Base-by-base conservation (phyloP, 768 basidiomycete genomes). In the Tylopilus vinaceipallidus region DNA sequence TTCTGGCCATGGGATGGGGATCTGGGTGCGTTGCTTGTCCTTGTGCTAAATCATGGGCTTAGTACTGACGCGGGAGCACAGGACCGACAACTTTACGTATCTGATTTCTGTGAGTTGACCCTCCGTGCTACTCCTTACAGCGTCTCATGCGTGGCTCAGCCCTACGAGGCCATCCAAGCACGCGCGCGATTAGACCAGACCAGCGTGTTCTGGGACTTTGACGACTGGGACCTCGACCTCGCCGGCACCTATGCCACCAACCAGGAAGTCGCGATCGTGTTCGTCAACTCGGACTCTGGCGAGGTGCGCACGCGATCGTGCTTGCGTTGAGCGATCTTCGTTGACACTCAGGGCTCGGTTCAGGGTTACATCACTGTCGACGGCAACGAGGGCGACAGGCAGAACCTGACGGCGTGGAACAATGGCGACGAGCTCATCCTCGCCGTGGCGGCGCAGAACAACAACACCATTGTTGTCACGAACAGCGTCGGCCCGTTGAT, bases 1-100 rank as follows among this genome's bases (percentile, higher is more conserved):
- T 87, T 16, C 75, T 97, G 19, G 91, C 91, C 8, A 86, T 93
- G 85, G 92, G 92, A 12, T 97, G 94, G 94, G 94, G 91, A 34
- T 88, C 85, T 43, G 91, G 91, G 69, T 75, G 37, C 32, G 70
- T 58, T 11, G 47, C 8, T 1, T 13, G 14, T 12, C 5, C 43
- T 0, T 35, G 29, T 9, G n/a, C 9, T 35, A 22, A 42, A 42
- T 60, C 23, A 53, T 35, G 20, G n/a, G 8, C 8, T 26, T 41
- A n/a, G n/a, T n/a, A n/a, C n/a, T n/a, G n/a, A n/a, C n/a, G n/a
- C n/a, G n/a, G n/a, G n/a, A n/a, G n/a, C 23, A 34, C 33, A 78
- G 80, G 6, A 90, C 92, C 0, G 75, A 81, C 12, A 80, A 82
- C 56, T 85, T 89, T 72, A 81, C 85, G 6, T 93, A 92, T 67